A percentile compares a stretch with the other conserved stretches of the same genome.
Evolutionary conservation across 2,329 filamentous ascomycete genomes (phyloP).

Genomic region (Aspergillus thermomutatus): DNA sequence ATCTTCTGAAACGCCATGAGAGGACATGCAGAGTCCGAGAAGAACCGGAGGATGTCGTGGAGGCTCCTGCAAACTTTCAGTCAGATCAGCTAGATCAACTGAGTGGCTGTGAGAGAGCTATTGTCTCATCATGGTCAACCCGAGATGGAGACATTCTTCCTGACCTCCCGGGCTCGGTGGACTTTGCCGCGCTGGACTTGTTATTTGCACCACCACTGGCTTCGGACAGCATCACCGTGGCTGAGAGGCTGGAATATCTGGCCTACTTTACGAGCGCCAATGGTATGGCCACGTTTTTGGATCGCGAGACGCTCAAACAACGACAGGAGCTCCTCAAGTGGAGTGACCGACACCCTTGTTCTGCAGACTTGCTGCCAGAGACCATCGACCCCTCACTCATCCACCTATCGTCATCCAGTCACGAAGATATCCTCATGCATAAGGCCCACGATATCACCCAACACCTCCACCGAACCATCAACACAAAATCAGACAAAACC

Average conservation of each 20-base stretch:
- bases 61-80: background rate
- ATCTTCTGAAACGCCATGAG: constrained; percentile 21
- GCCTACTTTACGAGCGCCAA: constrained; percentile 20
- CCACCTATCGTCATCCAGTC: background rate
- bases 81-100: background rate
- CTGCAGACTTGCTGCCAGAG: background rate
- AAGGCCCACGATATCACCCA: constrained; percentile 12
- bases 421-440: background rate
- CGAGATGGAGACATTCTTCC: background rate
- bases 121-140: background rate
- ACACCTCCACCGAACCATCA: constrained; percentile 6
- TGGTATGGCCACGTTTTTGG: constrained; percentile 20
- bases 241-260: constrained; percentile 19
- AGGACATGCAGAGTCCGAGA: constrained; percentile 14
- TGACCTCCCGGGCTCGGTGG: constrained; percentile 6
- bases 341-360: background rate
- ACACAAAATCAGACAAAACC: constrained; percentile 5
- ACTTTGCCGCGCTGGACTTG: constrained; percentile 17
- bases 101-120: background rate
- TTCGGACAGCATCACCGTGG: constrained; percentile 10
- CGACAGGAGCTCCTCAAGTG: constrained; percentile 15
- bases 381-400: constrained; percentile 7
- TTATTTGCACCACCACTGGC: constrained; percentile 10
- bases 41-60: background rate
- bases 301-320: constrained; percentile 13